Evolutionary conservation across 805 yeast genomes (phyloP).

Genomic region (Starmerella geochares): DNA sequence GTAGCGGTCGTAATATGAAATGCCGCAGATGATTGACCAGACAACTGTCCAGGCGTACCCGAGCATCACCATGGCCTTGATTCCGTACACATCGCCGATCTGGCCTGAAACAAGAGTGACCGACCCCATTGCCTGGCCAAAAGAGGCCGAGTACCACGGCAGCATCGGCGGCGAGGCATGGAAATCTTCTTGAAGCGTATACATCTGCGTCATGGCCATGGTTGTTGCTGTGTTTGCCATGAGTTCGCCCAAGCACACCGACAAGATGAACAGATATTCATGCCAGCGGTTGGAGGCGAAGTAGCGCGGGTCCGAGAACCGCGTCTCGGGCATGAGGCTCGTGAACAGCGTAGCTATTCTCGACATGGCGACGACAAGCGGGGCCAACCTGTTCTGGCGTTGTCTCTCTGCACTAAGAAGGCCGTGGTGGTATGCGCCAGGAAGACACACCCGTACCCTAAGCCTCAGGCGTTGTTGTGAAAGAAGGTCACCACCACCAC

Average conservation of each 20-base stretch:
- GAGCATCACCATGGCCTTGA: slow-evolving; percentile 41
- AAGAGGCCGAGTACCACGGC: slow-evolving; percentile 63
- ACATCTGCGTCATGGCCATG: slow-evolving; percentile 29
- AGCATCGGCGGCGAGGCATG: slow-evolving; percentile 28
- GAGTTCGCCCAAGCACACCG: slow-evolving; percentile 52
- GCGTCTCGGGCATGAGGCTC: neutral
- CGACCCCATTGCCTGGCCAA: slow-evolving; percentile 62
- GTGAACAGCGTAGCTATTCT: no score
- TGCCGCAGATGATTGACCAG: slow-evolving; percentile 54
- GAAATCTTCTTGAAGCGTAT: slow-evolving; percentile 30
- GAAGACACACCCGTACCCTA: no score
- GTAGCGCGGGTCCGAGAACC: slow-evolving; percentile 13
- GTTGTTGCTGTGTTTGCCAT: slow-evolving; percentile 43
- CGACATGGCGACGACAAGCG: no score
- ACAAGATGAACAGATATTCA: slow-evolving; percentile 15
- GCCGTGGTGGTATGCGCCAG: no score
- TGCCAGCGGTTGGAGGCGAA: slow-evolving; percentile 9
- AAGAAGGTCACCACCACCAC: no score
- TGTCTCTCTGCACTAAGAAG: no score
- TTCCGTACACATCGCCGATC: slow-evolving; percentile 62
- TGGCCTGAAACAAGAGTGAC: slow-evolving; percentile 59
- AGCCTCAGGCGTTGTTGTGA: no score
- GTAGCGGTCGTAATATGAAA: slow-evolving; percentile 40
- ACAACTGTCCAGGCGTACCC: slow-evolving; percentile 49
- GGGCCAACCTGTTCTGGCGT: no score